Conservation (phyloP, 345 rosid genomes). For the Eucalyptus dawsonii region DNA sequence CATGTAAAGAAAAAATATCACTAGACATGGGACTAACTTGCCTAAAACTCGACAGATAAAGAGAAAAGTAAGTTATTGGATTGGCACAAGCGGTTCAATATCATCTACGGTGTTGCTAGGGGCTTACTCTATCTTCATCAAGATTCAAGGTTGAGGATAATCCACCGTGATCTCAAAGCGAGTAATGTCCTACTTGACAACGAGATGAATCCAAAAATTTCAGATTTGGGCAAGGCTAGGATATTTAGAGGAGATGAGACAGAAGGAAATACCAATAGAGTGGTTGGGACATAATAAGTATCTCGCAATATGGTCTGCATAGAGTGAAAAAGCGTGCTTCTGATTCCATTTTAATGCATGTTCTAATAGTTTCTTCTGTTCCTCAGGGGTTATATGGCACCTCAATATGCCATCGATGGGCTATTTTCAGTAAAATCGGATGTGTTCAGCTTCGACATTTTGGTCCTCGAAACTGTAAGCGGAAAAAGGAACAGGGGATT, state of each 20-base stretch:
- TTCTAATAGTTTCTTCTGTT: background rate
- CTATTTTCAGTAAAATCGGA: slow-evolving; percentile 22
- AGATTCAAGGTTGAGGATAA: too few relatives aligned
- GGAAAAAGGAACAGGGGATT: slow-evolving; percentile 27
- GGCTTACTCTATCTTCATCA: too few relatives aligned
- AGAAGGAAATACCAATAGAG: background rate
- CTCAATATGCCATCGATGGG: slow-evolving; percentile 25
- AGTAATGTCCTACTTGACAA: background rate
- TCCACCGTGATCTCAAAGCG: background rate
- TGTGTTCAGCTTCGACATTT: slow-evolving; percentile 26
- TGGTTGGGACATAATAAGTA: background rate
- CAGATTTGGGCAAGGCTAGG: background rate
- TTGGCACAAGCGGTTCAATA: background rate
- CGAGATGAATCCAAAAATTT: background rate
- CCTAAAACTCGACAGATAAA: background rate
- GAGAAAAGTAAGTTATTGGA: background rate
- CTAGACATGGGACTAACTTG: background rate
- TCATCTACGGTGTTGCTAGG: too few relatives aligned
- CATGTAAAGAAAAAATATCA: too few relatives aligned
- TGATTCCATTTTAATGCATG: background rate
- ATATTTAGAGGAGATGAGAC: background rate
- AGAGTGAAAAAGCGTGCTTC: background rate
- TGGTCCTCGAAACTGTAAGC: slow-evolving; percentile 22
- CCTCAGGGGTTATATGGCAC: slow-evolving; percentile 34
- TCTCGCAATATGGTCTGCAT: background rate